A percentile compares a stretch with the other conserved stretches of the same genome.
Conservation (phyloP, 1,284 basidiomycete genomes). For the Neotropicomus parvogracilis region DNA sequence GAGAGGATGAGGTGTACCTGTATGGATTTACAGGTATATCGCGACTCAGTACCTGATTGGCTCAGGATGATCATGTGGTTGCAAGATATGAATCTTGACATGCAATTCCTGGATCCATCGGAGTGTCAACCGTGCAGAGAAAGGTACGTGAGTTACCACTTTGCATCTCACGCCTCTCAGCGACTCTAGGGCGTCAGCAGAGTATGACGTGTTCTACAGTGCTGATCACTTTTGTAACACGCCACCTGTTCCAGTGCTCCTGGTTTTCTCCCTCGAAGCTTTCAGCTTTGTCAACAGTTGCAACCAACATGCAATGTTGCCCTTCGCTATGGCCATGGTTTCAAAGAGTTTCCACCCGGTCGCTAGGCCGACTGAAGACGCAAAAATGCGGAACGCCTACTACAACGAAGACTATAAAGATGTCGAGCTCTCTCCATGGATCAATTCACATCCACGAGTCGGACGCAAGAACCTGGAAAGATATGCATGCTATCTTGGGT, state of each 20-base stretch:
- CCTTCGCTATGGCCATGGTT: not conserved
- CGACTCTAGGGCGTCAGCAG: not conserved
- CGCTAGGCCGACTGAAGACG: not conserved
- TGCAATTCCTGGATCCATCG: not conserved
- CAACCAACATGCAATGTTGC: not conserved
- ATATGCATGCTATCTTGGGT: not conserved
- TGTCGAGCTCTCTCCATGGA: constrained; percentile 3
- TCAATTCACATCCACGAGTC: constrained; percentile 1
- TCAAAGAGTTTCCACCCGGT: not conserved
- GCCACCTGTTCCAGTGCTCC: not conserved
- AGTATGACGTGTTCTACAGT: not conserved
- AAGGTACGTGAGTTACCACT: not conserved
- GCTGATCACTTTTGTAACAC: constrained; percentile 1
- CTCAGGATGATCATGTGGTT: constrained; percentile 2
- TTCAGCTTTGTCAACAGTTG: not conserved
- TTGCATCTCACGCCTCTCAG: not conserved
- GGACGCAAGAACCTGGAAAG: constrained; percentile 1
- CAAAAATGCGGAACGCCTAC: not conserved
- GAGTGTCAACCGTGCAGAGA: not conserved
- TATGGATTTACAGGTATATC: not conserved
- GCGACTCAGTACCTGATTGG: not conserved
- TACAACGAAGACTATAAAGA: constrained; percentile 1
- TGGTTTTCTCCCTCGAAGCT: constrained; percentile 2
- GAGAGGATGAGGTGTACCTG: not conserved
- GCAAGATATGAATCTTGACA: not conserved